These are phyloP conservation scores for Ascochyta pisi DNA, from an alignment of 2,329 filamentous ascomycete genomes.

Conservation along the genomic window DNA sequence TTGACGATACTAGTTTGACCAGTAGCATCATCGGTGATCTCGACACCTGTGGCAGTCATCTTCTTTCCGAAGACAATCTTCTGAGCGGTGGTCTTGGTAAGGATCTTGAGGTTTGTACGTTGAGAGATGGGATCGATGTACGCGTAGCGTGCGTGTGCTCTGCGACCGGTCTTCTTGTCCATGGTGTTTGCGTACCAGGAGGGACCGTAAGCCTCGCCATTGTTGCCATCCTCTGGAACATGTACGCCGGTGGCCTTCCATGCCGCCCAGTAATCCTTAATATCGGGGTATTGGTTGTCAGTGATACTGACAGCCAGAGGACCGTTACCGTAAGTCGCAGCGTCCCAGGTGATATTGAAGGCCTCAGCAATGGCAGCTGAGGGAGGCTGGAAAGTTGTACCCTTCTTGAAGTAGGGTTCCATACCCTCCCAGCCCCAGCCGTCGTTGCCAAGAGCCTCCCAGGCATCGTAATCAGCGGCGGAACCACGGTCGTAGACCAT, in stretches of 20 bases:
- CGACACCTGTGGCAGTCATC: slow-evolving; percentile 26
- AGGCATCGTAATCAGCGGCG: slow-evolving; percentile 56
- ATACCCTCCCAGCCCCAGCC: slow-evolving; percentile 65
- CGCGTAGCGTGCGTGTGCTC: slow-evolving; percentile 37
- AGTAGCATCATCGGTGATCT: slow-evolving; percentile 25
- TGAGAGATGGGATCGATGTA: slow-evolving; percentile 39
- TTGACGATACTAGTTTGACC: slow-evolving; percentile 25
- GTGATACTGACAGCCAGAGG: slow-evolving; percentile 37
- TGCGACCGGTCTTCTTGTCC: slow-evolving; percentile 32
- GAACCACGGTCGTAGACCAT: slow-evolving; percentile 48
- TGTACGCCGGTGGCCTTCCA: slow-evolving; percentile 32
- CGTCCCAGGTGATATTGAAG: slow-evolving; percentile 41
- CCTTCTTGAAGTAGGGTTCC: slow-evolving; percentile 36
- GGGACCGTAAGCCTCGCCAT: slow-evolving; percentile 32
- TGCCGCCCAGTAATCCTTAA: slow-evolving; percentile 33
- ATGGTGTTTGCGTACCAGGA: slow-evolving; percentile 39
- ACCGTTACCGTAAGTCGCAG: slow-evolving; percentile 30
- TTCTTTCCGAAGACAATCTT: slow-evolving; percentile 32
- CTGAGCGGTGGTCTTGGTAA: slow-evolving; percentile 30
- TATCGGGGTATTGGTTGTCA: slow-evolving; percentile 36
- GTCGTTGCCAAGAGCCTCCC: slow-evolving; percentile 64
- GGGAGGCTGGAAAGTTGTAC: slow-evolving; percentile 37
- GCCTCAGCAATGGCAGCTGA: slow-evolving; percentile 24
- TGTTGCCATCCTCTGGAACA: slow-evolving; percentile 30
- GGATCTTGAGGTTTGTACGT: slow-evolving; percentile 36